phyloP scores from a whole-genome alignment of 2,329 filamentous ascomycete genomes.

The Cladorrhinum sp. region DNA sequence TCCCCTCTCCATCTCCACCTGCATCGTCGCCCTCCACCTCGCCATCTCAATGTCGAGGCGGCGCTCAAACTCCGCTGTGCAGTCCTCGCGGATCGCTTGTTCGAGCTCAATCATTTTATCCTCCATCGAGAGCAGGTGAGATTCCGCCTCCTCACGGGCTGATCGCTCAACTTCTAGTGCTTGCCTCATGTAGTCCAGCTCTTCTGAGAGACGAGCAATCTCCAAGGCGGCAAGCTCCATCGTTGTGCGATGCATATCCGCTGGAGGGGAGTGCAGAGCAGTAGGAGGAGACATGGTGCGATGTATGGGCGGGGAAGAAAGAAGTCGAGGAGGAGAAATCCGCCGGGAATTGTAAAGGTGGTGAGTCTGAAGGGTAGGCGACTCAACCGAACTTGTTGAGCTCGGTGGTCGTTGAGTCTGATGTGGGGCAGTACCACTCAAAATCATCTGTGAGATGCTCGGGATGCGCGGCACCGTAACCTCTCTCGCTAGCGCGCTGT shows the following conservation, averaged over 20 bases:
- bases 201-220: constrained; percentile 72
- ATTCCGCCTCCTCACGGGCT: constrained; percentile 67
- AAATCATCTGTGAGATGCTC: constrained; percentile 72
- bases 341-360: constrained; percentile 34
- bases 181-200: constrained; percentile 70
- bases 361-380: constrained; percentile 27
- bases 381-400: constrained; percentile 28
- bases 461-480: constrained; percentile 88
- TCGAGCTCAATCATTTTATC: constrained; percentile 68
- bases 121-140: constrained; percentile 67
- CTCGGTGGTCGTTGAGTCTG: constrained; percentile 13
- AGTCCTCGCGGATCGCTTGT: constrained; percentile 82
- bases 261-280: constrained; percentile 36
- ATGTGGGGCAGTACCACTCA: constrained; percentile 27
- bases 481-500: constrained; percentile 88
- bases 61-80: constrained; percentile 79
- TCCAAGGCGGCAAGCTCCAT: constrained; percentile 80
- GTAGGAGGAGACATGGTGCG: constrained; percentile 36
- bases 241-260: constrained; percentile 60
- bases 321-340: constrained; percentile 34
- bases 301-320: constrained; percentile 25
- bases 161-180: constrained; percentile 70
- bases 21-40: constrained; percentile 76
- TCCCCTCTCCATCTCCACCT: constrained; percentile 72
- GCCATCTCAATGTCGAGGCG: constrained; percentile 70